Percentiles rank a stretch among this genome's conserved stretches.
These are phyloP conservation scores for Tolypocladium paradoxum DNA, from an alignment of 2,329 filamentous ascomycete species.

Conservation along the genomic window DNA sequence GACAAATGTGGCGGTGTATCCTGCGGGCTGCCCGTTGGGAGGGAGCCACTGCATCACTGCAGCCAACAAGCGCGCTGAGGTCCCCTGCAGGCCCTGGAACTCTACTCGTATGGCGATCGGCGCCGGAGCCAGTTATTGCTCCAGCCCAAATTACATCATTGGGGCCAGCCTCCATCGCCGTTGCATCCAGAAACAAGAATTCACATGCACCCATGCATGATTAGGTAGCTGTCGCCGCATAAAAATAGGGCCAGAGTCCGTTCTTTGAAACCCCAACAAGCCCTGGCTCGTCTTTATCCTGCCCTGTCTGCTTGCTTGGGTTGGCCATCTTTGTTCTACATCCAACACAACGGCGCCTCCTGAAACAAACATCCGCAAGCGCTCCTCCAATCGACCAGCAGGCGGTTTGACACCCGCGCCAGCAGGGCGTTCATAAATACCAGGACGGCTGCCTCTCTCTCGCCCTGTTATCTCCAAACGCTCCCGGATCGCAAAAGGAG, in stretches of 20 bases:
- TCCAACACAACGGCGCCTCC: conserved; percentile 10
- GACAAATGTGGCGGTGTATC: not conserved
- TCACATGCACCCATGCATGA: not conserved
- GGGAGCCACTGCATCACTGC: no score
- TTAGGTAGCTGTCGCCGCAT: not conserved
- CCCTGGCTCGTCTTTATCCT: not conserved
- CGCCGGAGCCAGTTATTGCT: no score
- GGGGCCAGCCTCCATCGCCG: not conserved
- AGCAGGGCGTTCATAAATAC: conserved; percentile 6
- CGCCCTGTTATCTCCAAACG: not conserved
- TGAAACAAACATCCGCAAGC: conserved; percentile 12
- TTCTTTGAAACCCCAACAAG: not conserved
- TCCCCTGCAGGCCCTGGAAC: not conserved
- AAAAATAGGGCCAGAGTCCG: not conserved
- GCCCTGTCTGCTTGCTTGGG: conserved; percentile 1
- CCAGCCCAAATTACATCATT: not conserved
- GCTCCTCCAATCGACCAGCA: conserved; percentile 8
- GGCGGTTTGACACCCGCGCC: conserved; percentile 8
- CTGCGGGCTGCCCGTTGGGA: not conserved
- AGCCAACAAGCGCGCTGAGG: not conserved
- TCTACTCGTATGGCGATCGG: not conserved
- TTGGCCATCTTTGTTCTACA: conserved; percentile 7
- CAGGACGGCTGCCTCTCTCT: not conserved
- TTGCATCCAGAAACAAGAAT: not conserved
- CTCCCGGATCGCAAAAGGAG: not conserved